Percentiles rank a stretch among this genome's conserved stretches.
Conservation (phyloP, 169 alveolate genomes). For the Plasmodium ovale region DNA sequence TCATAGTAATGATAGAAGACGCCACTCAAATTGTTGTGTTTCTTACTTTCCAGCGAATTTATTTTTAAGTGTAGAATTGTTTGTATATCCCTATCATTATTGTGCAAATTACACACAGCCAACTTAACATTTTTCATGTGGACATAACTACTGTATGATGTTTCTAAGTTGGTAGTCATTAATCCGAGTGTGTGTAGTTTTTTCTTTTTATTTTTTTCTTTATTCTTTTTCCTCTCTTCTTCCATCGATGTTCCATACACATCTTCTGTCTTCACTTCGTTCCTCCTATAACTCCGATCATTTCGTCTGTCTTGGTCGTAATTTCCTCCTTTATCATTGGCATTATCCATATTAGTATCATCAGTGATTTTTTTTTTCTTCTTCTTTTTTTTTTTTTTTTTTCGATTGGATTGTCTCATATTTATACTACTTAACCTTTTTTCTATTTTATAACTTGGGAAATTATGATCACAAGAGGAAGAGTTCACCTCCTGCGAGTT, state of each 20-base stretch:
- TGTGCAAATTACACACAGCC: conserved; percentile 8
- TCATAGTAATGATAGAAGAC: conserved; percentile 38
- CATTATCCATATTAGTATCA: background rate
- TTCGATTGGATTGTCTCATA: background rate
- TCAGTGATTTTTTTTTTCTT: background rate
- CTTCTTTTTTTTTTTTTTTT: background rate
- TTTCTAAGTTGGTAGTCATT: conserved; percentile 3
- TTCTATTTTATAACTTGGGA: background rate
- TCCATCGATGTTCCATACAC: background rate
- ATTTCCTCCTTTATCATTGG: background rate
- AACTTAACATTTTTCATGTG: conserved; percentile 25
- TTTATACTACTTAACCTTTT: background rate
- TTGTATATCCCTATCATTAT: conserved; percentile 17
- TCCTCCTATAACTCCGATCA: background rate
- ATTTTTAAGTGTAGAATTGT: conserved; percentile 32
- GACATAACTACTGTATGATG: background rate
- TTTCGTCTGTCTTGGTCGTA: background rate
- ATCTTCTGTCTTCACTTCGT: background rate
- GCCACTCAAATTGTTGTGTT: conserved; percentile 3
- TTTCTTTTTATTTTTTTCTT: background rate
- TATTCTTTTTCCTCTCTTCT: background rate
- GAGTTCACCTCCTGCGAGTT: conserved; percentile 12
- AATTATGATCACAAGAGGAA: background rate
- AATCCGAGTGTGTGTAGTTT: conserved; percentile 6
- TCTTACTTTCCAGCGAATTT: conserved; percentile 10